Evolutionary conservation across 176 grass and related monocot genomes (phyloP), one percentile per base, ranked within the genome.

Genomic region (Elymus sibiricus): DNA sequence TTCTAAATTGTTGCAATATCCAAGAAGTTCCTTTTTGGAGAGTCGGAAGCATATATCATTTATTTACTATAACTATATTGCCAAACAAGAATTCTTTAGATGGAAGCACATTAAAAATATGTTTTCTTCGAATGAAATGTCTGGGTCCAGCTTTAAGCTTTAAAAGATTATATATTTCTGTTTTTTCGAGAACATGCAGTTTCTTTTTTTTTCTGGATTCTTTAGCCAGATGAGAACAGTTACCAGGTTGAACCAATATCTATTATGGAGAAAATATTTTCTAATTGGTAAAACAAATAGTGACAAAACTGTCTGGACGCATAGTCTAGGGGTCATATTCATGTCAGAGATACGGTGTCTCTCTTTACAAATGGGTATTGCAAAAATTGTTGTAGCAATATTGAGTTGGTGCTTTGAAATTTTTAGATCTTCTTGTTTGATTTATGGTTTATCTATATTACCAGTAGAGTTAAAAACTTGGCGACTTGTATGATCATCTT

Each of bases 381-480:
- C 37, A 25, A 42, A 71, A 70, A 42, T 25, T 71, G 35, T 24
- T 42, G 21, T 42, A 42, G 69, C 22, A n/a, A 71, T 40, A 42
- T 24, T 71, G 69, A 39, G 69, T 42, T 42, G 38, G 68, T 43
- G 5, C n/a, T 71, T 42, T 40, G 37, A 13, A 40, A 40, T 70
- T 31, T 35, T 67, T 39, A n/a, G 67, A n/a, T 38, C 21, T 69
- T 70, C 34, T 70, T 40, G 38, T 70, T 70, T 67, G 28, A 17
- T 40, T 70, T 70, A 70, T 24, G 69, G 21, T 71, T 71, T 71
- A 71, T 42, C 11, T 71, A 39, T 71, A 71, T 71, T 42, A 71
- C 69, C n/a, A 71, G 39, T 25, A 71, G 22, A 71, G 69, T 71
- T 38, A n/a, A 71, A 42, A 25, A 5, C 5, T 42, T 71, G 69